Evolutionary conservation across 306 rosid species (phyloP).

Genomic region (Glycine soja): DNA sequence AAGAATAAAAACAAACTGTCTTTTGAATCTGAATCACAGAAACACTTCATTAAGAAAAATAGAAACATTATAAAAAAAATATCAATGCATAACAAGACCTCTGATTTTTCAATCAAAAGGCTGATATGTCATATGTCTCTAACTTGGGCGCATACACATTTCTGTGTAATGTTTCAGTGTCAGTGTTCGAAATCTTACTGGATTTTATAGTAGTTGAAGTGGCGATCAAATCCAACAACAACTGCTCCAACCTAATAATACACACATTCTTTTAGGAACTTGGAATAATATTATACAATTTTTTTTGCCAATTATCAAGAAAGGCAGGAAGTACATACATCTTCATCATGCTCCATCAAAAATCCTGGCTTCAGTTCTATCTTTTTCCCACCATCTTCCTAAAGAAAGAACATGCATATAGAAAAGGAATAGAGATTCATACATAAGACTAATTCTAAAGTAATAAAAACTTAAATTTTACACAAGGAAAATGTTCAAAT

Average conservation of each 20-base stretch:
- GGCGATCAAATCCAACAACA: constrained; percentile 98
- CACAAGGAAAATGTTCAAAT: constrained; percentile 11
- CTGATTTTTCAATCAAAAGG: too few relatives aligned
- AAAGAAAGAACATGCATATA: constrained; percentile 34
- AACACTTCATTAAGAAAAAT: constrained; percentile 8
- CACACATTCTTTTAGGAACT: constrained; percentile 35
- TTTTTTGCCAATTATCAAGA: constrained; percentile 19
- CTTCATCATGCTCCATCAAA: constrained; percentile 90
- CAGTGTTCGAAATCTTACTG: constrained; percentile 75
- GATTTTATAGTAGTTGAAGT: constrained; percentile 94
- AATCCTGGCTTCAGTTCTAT: constrained; percentile 94
- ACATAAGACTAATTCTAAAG: constrained; percentile 10
- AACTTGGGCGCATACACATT: constrained; percentile 16
- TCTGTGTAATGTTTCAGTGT: constrained; percentile 34
- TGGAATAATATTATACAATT: not conserved
- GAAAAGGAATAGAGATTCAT: constrained; percentile 1
- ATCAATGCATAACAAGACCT: too few relatives aligned
- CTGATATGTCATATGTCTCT: constrained; percentile 4
- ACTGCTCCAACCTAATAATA: constrained; percentile 90
- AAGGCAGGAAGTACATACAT: constrained; percentile 60
- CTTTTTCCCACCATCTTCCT: constrained; percentile 95
- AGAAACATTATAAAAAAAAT: not conserved
- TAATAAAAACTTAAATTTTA: not conserved
- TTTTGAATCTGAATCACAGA: constrained; percentile 13
- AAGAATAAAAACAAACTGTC: not conserved